Evolutionary conservation across 78 protist species (phyloP), one percentile per base, ranked within the genome.

Genomic region (Creolimax fragrantissima): DNA sequence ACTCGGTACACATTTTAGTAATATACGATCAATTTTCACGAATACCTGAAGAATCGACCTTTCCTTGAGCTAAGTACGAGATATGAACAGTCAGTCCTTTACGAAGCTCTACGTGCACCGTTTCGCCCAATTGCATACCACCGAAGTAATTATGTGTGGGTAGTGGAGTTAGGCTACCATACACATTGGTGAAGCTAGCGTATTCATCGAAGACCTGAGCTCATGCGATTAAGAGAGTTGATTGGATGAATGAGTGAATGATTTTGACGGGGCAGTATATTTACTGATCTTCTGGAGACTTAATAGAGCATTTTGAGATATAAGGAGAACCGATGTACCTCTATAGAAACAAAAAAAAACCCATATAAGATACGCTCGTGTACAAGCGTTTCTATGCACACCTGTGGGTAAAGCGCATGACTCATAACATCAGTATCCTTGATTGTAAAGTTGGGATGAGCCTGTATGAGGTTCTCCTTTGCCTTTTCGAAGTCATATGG

Each of bases 91-190:
- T 86, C 92, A 89, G 88, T 43, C 95, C 95, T 5, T 4, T 3
- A 74, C 91, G 91, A 43, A 93, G 5, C 58, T 84, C 91, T 41
- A 95, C 83, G 32, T 2, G 2, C 47, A 94, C 2, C 41, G 42
- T 92, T 85, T 92, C 91, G 42, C 95, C 95, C 4, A 84, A 44
- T 3, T 4, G 35, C 92, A 93, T 35, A 5, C 84, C 90, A 81
- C 47, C 41, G 85, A 94, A 44, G 93, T 41, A 95, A 3, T 47
- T 81, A 81, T 36, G 89, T 3, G 97, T 95, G 41, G 95, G 94
- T 35, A 95, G 44, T 35, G 5, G 2, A 4, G 88, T 3, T 17
- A 95, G 88, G 3, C 92, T 45, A 93, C 95, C 95, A 3, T 81
- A 89, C n/a, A 45, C 42, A 35, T 43, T 3, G 37, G 2, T 3